Evolutionary conservation across 495 filamentous ascomycete genomes (phyloP).

Genomic region (Neurospora sp.): DNA sequence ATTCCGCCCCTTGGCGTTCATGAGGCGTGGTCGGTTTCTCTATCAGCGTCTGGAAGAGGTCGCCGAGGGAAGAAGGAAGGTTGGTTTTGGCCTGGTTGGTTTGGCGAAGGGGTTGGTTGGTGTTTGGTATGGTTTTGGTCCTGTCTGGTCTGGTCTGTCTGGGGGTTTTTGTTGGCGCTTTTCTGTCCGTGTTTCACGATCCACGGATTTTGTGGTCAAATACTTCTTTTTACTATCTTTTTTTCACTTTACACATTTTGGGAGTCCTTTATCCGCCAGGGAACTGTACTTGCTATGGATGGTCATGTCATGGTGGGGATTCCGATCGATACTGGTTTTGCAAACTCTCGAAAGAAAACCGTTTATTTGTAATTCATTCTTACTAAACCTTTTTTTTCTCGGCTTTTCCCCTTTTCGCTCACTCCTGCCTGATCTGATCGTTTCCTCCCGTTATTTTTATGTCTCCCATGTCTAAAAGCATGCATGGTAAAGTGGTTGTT

Average conservation of each 20-base stretch:
- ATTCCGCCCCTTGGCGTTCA: neutral
- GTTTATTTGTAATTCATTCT: slow-evolving; percentile 1
- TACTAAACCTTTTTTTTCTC: neutral
- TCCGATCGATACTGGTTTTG: neutral
- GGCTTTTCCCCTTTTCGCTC: neutral
- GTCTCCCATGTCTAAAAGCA: neutral
- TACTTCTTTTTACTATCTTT: neutral
- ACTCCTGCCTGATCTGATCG: neutral
- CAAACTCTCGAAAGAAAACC: neutral
- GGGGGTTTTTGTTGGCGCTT: neutral
- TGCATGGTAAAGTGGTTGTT: neutral
- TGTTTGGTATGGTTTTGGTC: neutral
- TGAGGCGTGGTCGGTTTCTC: neutral
- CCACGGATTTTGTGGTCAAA: neutral
- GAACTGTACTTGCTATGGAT: neutral
- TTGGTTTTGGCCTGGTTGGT: neutral
- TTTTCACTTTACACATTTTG: neutral
- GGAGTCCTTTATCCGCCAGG: neutral
- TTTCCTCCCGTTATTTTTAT: neutral
- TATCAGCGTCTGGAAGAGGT: neutral
- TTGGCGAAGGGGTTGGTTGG: neutral
- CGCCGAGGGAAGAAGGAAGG: neutral
- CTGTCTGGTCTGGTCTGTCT: neutral
- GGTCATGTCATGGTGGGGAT: neutral
- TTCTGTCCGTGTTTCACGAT: neutral